Conservation (phyloP, 371 early-diverging fungal species). For the Coemansia sp. region DNA sequence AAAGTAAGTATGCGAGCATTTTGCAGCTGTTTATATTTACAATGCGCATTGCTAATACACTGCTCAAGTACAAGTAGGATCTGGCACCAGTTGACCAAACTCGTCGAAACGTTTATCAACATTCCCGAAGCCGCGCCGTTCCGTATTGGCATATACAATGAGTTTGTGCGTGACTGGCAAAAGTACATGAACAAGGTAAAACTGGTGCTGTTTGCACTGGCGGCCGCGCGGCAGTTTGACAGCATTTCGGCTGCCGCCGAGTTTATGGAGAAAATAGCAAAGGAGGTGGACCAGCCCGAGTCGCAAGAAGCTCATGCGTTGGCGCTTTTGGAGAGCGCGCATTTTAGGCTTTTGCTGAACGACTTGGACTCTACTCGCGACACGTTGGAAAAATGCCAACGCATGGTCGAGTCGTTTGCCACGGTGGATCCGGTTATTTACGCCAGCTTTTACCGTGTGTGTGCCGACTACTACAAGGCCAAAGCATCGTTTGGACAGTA, state of each 20-base stretch:
- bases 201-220: conserved; percentile 77
- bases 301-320: conserved; percentile 80
- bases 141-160: conserved; percentile 78
- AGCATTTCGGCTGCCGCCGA: conserved; percentile 66
- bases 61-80: conserved; percentile 61
- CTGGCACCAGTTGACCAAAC: conserved; percentile 95
- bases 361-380: conserved; percentile 79
- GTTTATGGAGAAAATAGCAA: conserved; percentile 66
- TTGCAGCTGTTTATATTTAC: too few species aligned
- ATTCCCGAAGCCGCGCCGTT: conserved; percentile 72
- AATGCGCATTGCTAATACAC: neutral
- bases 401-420: conserved; percentile 76
- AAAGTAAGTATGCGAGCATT: conserved; percentile 65
- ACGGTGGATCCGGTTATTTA: conserved; percentile 86
- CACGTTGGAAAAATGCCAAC: conserved; percentile 82
- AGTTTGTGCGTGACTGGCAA: conserved; percentile 92
- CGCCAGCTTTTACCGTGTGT: conserved; percentile 91
- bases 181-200: conserved; percentile 90
- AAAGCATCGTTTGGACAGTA: conserved; percentile 90
- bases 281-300: conserved; percentile 66
- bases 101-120: conserved; percentile 74
- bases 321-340: conserved; percentile 84
- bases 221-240: conserved; percentile 73
- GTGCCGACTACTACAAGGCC: conserved; percentile 94
- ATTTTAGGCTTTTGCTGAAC: conserved; percentile 71